A percentile compares a stretch with the other conserved stretches of the same genome.
Conservation (phyloP, 192 early-diverging fungal genomes). For the Podochytrium sp. region DNA sequence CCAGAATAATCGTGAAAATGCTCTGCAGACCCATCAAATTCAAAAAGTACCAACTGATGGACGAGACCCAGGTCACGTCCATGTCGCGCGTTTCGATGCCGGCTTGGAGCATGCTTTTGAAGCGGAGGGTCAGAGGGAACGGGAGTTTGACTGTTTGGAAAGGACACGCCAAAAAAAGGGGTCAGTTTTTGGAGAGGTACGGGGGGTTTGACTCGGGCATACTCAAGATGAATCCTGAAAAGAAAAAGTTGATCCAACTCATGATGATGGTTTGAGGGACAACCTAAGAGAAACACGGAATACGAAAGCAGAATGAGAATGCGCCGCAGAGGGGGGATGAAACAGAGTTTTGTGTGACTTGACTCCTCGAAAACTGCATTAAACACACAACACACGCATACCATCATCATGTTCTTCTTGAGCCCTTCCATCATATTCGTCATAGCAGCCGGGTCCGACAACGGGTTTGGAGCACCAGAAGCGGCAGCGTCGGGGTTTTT, state of each 20-base stretch:
- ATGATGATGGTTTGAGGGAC: conserved; percentile 99
- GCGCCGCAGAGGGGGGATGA: too few species aligned
- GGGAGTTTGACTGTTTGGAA: conserved; percentile 81
- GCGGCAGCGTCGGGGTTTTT: conserved; percentile 77
- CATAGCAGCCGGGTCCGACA: conserved; percentile 92
- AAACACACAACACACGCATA: not conserved
- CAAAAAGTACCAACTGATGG: conserved; percentile 97
- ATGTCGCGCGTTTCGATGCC: conserved; percentile 94
- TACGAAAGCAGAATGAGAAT: too few species aligned
- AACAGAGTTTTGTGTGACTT: too few species aligned
- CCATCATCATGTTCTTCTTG: conserved; percentile 96
- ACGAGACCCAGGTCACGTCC: conserved; percentile 98
- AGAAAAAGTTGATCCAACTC: conserved; percentile 99
- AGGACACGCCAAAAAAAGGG: too few species aligned
- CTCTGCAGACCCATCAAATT: conserved; percentile 94
- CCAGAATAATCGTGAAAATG: conserved; percentile 90
- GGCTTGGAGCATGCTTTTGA: conserved; percentile 97
- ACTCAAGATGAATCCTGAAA: conserved; percentile 96
- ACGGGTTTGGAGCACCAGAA: conserved; percentile 72
- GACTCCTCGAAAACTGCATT: too few species aligned
- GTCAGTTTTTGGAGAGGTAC: not conserved
- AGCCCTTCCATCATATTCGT: conserved; percentile 96
- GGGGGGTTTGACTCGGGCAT: too few species aligned
- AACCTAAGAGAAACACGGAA: conserved; percentile 58
- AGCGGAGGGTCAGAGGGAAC: conserved; percentile 93